phyloP scores from a whole-genome alignment of 306 rosid genomes.

The Citrullus mucosospermus region DNA sequence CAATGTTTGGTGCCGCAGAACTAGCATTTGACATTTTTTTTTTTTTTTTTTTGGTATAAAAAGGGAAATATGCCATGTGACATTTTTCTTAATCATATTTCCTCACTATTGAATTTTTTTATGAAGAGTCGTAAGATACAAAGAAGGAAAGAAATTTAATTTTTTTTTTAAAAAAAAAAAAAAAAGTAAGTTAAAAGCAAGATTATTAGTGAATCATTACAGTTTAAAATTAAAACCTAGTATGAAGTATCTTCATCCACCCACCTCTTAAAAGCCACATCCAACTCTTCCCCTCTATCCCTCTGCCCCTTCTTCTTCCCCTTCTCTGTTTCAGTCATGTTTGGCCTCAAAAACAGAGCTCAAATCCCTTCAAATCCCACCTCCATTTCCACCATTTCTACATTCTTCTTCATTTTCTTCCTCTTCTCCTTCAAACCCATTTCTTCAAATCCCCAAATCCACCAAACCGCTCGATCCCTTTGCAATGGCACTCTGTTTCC shows the following conservation, averaged over 20 bases:
- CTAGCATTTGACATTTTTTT: too few species aligned
- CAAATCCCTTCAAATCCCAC: neutral
- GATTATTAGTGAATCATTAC: neutral
- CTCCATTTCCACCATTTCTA: slow-evolving; percentile 4
- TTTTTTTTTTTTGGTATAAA: too few species aligned
- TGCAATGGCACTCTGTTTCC: slow-evolving; percentile 69
- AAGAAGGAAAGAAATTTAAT: too few species aligned
- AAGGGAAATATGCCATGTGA: too few species aligned
- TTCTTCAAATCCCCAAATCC: neutral
- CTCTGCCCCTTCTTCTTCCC: too few species aligned
- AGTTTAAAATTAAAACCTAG: neutral
- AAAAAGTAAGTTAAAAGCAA: neutral
- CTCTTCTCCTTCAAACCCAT: neutral
- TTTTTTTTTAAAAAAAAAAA: too few species aligned
- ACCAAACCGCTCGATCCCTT: neutral
- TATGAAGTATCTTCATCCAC: neutral
- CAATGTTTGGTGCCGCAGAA: too few species aligned
- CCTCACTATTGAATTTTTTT: too few species aligned
- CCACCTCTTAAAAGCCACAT: neutral
- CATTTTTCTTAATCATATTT: too few species aligned
- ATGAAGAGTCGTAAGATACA: too few species aligned
- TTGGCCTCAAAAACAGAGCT: neutral
- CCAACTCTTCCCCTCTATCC: neutral
- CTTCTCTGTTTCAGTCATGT: neutral
- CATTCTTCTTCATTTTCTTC: neutral